Conservation (phyloP, 2,329 filamentous ascomycete genomes). For the Aaosphaeria arxii region DNA sequence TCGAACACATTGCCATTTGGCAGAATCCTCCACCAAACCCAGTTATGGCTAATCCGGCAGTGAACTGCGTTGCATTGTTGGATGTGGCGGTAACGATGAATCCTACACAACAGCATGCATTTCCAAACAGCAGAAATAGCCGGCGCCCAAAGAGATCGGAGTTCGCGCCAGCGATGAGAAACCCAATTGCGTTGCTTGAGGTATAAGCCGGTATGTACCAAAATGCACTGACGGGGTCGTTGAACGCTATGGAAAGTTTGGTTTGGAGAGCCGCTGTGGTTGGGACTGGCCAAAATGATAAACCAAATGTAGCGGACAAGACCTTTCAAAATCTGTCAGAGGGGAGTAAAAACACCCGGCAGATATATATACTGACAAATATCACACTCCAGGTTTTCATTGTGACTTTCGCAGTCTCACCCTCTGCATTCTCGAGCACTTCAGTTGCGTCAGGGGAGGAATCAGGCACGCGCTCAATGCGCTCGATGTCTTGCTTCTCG, state of each 20-base stretch:
- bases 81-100: slow-evolving; percentile 22
- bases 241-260: slow-evolving; percentile 12
- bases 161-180: slow-evolving; percentile 37
- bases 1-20: slow-evolving; percentile 45
- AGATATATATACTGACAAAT: slow-evolving; percentile 9
- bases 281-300: slow-evolving; percentile 28
- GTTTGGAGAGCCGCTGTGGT: slow-evolving; percentile 21
- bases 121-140: slow-evolving; percentile 46
- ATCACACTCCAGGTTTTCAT: slow-evolving; percentile 27
- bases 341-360: not conserved
- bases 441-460: slow-evolving; percentile 3
- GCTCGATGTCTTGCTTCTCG: slow-evolving; percentile 17
- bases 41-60: slow-evolving; percentile 42
- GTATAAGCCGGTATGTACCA: slow-evolving; percentile 24
- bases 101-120: slow-evolving; percentile 39
- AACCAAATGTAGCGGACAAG: slow-evolving; percentile 22
- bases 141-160: slow-evolving; percentile 50
- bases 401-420: slow-evolving; percentile 16
- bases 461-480: slow-evolving; percentile 12
- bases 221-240: slow-evolving; percentile 9
- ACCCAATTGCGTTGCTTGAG: slow-evolving; percentile 19
- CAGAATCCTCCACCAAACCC: slow-evolving; percentile 47
- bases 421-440: slow-evolving; percentile 5
- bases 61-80: slow-evolving; percentile 38
- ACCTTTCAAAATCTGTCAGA: slow-evolving; percentile 4